phyloP scores from a whole-genome alignment of 805 yeast genomes.

The Candida hispaniensis region DNA sequence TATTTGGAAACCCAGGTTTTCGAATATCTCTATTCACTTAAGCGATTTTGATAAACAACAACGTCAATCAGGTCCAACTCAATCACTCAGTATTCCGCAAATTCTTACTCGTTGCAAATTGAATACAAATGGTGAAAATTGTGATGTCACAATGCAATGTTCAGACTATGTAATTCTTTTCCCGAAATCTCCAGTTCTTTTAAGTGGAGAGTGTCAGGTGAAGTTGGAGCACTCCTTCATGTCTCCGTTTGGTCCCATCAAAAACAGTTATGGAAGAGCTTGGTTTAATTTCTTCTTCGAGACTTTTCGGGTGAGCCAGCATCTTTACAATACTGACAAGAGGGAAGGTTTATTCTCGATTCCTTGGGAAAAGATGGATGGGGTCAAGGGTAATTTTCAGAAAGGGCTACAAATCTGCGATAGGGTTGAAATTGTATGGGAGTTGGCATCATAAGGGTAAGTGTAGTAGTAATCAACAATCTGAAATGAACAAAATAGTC shows the following conservation, averaged over 20 bases:
- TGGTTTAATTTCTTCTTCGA: constrained; percentile 42
- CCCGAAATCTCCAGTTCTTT: constrained; percentile 1
- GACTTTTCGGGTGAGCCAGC: constrained; percentile 22
- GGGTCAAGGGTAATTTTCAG: constrained; percentile 48
- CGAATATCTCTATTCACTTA: constrained; percentile 1
- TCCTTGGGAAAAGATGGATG: constrained; percentile 51
- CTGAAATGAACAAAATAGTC: no score
- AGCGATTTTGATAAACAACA: constrained; percentile 11
- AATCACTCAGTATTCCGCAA: constrained; percentile 10
- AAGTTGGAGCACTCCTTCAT: constrained; percentile 12
- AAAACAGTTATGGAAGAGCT: constrained; percentile 26
- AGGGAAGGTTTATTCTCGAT: constrained; percentile 20
- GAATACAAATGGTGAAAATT: constrained; percentile 1
- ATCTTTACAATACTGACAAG: constrained; percentile 3
- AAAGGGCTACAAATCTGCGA: constrained; percentile 48
- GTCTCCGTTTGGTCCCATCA: constrained; percentile 15
- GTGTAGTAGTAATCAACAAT: no score
- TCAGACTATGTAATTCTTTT: constrained; percentile 4
- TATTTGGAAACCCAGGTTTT: constrained; percentile 10
- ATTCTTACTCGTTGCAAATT: constrained; percentile 7
- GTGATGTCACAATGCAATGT: constrained; percentile 2
- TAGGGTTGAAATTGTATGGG: constrained; percentile 36
- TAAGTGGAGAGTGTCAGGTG: constrained; percentile 6
- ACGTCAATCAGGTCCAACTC: no score
- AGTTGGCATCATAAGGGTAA: constrained; percentile 18